Conservation (phyloP, 2,329 filamentous ascomycete species). For the Triangularia setosa region DNA sequence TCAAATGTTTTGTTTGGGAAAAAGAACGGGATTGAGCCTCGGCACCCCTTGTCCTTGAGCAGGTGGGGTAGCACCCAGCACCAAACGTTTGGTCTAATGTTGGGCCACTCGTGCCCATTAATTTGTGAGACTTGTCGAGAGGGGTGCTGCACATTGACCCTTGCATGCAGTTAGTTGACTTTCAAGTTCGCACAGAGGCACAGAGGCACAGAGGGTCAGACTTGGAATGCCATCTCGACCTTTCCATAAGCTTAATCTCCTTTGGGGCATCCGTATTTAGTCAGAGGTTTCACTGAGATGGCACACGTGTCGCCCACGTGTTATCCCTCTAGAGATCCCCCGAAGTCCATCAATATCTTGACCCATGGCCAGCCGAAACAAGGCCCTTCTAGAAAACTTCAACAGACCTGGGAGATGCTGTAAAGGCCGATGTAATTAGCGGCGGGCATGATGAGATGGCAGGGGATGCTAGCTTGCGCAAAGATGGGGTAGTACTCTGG, state of each 20-base stretch:
- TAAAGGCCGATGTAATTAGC: background rate
- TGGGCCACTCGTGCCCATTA: background rate
- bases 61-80: background rate
- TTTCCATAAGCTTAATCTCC: background rate
- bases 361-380: no score
- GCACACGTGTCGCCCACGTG: background rate
- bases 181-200: no score
- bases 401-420: background rate
- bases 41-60: background rate
- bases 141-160: background rate
- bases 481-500: background rate
- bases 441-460: background rate
- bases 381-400: background rate
- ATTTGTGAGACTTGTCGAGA: background rate
- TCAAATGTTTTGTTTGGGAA: background rate
- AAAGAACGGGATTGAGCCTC: background rate
- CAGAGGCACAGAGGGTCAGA: no score
- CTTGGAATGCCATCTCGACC: background rate
- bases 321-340: background rate
- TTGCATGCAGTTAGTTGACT: background rate
- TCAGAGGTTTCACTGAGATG: background rate
- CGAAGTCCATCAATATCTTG: background rate
- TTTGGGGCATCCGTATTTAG: background rate
- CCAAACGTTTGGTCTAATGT: background rate
- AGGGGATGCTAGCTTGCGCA: background rate